Evolutionary conservation across 75 land plant species (phyloP).

Genomic region (Cupressus sempervirens): DNA sequence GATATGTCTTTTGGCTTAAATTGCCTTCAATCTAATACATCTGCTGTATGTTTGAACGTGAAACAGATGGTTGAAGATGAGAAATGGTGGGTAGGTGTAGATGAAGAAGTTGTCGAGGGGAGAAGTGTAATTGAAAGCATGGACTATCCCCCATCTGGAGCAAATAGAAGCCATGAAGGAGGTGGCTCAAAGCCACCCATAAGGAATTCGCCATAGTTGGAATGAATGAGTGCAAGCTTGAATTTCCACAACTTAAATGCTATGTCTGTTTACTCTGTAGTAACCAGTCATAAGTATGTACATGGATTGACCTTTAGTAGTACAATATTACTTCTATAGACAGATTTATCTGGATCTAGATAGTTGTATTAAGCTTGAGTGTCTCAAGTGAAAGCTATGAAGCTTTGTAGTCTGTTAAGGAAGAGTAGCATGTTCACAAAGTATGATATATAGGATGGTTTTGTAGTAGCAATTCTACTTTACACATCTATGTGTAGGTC

Average conservation of each 20-base stretch:
- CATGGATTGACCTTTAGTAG: neutral
- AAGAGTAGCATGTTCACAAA: neutral
- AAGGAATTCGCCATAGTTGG: neutral
- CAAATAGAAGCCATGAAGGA: slow-evolving; percentile 1
- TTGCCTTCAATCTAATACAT: neutral
- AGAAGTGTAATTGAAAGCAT: slow-evolving; percentile 2
- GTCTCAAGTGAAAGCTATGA: neutral
- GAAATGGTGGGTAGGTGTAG: neutral
- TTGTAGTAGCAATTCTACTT: neutral
- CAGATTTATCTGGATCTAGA: neutral
- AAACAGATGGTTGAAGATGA: slow-evolving; percentile 1
- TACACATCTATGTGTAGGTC: neutral
- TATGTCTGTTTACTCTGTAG: neutral
- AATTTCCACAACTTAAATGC: neutral
- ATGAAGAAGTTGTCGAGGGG: neutral
- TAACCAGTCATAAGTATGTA: neutral
- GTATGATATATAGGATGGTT: neutral
- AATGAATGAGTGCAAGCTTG: neutral
- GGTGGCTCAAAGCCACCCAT: neutral
- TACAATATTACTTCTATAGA: neutral
- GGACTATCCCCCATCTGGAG: slow-evolving; percentile 4
- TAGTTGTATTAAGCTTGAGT: neutral
- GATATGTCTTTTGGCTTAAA: neutral
- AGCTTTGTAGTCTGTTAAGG: neutral
- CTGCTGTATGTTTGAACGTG: neutral